Base-by-base conservation (phyloP, 352 stramenopile species). In the Phytopythium delawarense region DNA sequence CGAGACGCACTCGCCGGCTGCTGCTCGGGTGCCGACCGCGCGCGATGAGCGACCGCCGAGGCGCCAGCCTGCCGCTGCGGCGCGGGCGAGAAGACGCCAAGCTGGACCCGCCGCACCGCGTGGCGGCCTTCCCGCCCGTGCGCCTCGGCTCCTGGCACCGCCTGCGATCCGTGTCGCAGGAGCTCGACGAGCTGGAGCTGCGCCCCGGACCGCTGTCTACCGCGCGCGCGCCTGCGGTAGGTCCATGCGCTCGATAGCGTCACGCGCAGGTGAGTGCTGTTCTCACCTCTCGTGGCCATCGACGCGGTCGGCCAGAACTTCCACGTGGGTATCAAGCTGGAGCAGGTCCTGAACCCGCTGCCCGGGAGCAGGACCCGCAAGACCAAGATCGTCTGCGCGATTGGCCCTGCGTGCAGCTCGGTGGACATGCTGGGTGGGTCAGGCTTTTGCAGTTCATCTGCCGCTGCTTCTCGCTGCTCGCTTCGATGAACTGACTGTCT, bases 361-460 rank as follows among this genome's bases (percentile, higher is more conserved):
- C 72, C 57, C 7, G 54, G 58, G 7, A 73, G 23, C 25, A 35
- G 69, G n/a, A 70, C 65, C 15, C 90, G 96, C 42, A 97, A 97
- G 66, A 99, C 96, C 52, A 99, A 99, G 83, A 99, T 99, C 74
- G 94, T 99, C 12, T 99, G 97, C 66, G 99, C 98, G 7, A 87
- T 99, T 63, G 98, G 98, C 16, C 98, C 98, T 21, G 88, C 97
- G 11, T 99, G 89, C 59, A 99, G 96, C 95, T 95, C 91, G 18
- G 83, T 98, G 0, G 92, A 98, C 37, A 97, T 90, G 64, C 75
- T 99, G 15, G 96, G 97, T 93, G 48, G 42, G 75, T 54, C 32
- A 4, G 9, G 8, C 35, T 40, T 25, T 51, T 52, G 76, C 8
- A 12, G 48, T 1, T 9, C 7, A 30, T 45, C 13, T 55, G 11